A percentile compares a stretch with the other conserved stretches of the same genome.
phyloP scores from a whole-genome alignment of 2,329 filamentous ascomycete species.

The Coniochaeta sp. region DNA sequence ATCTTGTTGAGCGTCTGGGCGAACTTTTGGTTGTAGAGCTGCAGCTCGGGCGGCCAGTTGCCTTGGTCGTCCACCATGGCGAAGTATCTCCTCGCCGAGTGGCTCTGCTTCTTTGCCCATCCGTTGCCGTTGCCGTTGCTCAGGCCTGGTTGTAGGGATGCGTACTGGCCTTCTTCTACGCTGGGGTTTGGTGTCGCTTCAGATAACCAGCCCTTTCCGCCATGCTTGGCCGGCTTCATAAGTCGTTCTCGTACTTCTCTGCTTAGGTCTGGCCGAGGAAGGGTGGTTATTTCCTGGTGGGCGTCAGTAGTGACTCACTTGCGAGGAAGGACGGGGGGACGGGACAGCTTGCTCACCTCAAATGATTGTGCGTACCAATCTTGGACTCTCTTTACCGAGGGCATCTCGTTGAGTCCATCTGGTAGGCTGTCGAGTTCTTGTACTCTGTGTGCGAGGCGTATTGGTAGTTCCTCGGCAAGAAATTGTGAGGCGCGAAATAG shows the following conservation, averaged over 20 bases:
- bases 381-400: constrained; percentile 87
- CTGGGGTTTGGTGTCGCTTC: constrained; percentile 88
- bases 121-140: constrained; percentile 35
- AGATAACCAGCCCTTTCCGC: constrained; percentile 61
- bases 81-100: constrained; percentile 70
- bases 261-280: constrained; percentile 70
- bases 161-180: constrained; percentile 74
- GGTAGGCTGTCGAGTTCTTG: constrained; percentile 88
- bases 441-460: constrained; percentile 91
- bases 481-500: constrained; percentile 97
- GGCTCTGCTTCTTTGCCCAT: constrained; percentile 34
- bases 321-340: not conserved
- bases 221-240: constrained; percentile 56
- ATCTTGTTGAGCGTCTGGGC: constrained; percentile 85
- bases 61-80: constrained; percentile 80
- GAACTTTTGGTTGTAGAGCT: constrained; percentile 90
- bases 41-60: constrained; percentile 90
- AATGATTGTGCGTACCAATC: constrained; percentile 99
- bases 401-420: constrained; percentile 96
- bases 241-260: constrained; percentile 73
- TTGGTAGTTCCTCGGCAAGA: constrained; percentile 94
- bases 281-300: constrained; percentile 76
- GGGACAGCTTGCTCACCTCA: constrained; percentile 57
- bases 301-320: not conserved
- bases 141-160: constrained; percentile 29